Conservation (phyloP, 495 filamentous ascomycete species). For the Elaphomyces granulatus region DNA sequence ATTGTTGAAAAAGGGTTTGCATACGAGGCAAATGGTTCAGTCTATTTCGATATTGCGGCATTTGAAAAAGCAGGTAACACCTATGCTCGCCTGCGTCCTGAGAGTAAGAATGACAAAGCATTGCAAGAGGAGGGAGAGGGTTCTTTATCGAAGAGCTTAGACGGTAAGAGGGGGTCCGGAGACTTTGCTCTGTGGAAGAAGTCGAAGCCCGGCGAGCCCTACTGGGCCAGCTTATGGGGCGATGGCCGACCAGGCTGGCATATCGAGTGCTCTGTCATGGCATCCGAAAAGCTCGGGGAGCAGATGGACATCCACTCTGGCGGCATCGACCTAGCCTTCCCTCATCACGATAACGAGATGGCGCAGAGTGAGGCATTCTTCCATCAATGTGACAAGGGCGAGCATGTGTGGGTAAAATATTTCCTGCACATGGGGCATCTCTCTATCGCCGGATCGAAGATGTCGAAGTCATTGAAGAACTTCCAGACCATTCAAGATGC, state of each 20-base stretch:
- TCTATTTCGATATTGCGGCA: conserved; percentile 85
- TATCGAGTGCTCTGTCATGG: conserved; percentile 97
- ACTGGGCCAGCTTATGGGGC: conserved; percentile 79
- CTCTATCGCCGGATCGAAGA: conserved; percentile 79
- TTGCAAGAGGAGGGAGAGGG: conserved; percentile 86
- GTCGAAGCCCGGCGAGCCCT: conserved; percentile 82
- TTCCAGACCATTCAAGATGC: conserved; percentile 92
- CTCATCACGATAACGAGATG: conserved; percentile 93
- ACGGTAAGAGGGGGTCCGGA: conserved; percentile 52
- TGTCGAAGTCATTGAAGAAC: conserved; percentile 93
- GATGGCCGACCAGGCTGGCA: conserved; percentile 88
- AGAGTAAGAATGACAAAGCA: conserved; percentile 69
- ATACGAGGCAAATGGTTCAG: conserved; percentile 71
- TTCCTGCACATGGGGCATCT: conserved; percentile 95
- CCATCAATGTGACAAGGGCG: no score
- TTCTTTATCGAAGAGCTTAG: conserved; percentile 51
- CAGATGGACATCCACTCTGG: conserved; percentile 89
- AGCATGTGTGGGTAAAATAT: conserved; percentile 97
- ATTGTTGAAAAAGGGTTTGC: conserved; percentile 78
- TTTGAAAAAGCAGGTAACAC: conserved; percentile 74
- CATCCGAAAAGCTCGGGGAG: conserved; percentile 65
- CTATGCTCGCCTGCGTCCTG: conserved; percentile 78
- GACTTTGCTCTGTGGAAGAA: conserved; percentile 97
- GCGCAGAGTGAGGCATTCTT: conserved; percentile 91
- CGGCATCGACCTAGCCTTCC: conserved; percentile 85